Evolutionary conservation across 495 filamentous ascomycete species (phyloP), one percentile per base, ranked within the genome.

Genomic region (Hypoxylon lenormandii): DNA sequence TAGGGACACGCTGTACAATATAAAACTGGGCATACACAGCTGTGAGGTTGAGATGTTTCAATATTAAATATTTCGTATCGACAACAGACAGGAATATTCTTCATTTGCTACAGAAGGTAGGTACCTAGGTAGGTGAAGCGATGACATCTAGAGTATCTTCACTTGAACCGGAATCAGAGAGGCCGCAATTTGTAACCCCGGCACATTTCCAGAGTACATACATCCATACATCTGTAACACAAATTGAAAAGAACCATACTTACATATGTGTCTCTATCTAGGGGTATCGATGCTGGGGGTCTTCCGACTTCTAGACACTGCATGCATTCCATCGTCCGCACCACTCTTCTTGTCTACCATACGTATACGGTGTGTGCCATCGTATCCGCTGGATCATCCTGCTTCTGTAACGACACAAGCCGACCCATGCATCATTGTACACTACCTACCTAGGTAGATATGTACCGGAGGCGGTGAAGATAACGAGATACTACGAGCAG

Each of bases 391-490:
- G 45, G 7, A 26, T 30, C 48, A 58, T 21, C 54, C 42, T 33
- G 49, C 59, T 51, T 8, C 30, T 33, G 36, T 18, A 10, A 40
- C 16, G 26, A 50, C 23, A 38, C 6, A 50, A 47, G 46, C 49
- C 60, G 15, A 15, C 45, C 61, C 56, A 70, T 66, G 67, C 46
- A 58, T 48, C 46, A 1, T 52, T 7, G 30, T 33, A 33, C 30
- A 33, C 10, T 28, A 16, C 50, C n/a, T n/a, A n/a, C n/a, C n/a
- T n/a, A n/a, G n/a, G n/a, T n/a, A n/a, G n/a, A n/a, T n/a, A n/a
- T n/a, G 15, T 70, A 66, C 57, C 62, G 57, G 26, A 58, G 43
- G 61, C 56, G 61, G 55, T 70, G 67, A 70, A 62, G 50, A 48
- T 28, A 23, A 19, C 37, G 6, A 7, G 30, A 33, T 56, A 37